Evolutionary conservation across 257 asterid genomes (phyloP), one percentile per base, ranked within the genome.

Genomic region (Solanum pinnatisectum): DNA sequence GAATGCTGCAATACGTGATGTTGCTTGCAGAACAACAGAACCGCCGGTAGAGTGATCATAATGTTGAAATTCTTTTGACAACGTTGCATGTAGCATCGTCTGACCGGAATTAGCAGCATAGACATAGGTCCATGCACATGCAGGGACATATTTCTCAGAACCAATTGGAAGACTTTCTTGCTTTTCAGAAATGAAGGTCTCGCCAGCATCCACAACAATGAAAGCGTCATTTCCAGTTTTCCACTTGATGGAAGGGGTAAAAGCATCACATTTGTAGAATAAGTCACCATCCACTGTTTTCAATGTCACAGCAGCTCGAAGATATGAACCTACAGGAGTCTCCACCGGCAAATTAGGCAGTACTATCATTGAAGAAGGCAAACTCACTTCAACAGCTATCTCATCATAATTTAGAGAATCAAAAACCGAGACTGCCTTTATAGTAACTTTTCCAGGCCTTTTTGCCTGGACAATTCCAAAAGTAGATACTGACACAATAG

Each of bases 301-400:
- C 88, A 96, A 86, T 87, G 99, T 93, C 63, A 93, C 93, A 87
- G 94, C 90, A 42, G 95, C 96, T 89, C 90, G 95, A 90, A 95
- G 94, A 92, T 93, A 94, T 46, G 98, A 92, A 72, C 98, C 98
- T 83, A 94, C 96, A 86, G 90, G 91, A 70, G 92, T 87, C 93
- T 96, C 99, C 72, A 93, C 95, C 18, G 98, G 99, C 89, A 95
- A 95, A 91, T 92, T 87, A 72, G 96, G 98, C 88, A 94, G 91
- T 89, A 94, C 84, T 37, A 90, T 86, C 94, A 96, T 93, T 30
- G 94, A 90, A 74, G 95, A 91, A 44, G 99, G 99, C 67, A 92
- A 39, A 74, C 96, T 93, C 90, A 96, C 98, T 89, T 95, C 98
- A 87, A 96, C 79, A 82, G 90, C 90, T 76, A 95, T 44, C 93